Evolutionary conservation across 129 eudicot genomes (phyloP).

Genomic region (Ambrosia artemisiifolia): DNA sequence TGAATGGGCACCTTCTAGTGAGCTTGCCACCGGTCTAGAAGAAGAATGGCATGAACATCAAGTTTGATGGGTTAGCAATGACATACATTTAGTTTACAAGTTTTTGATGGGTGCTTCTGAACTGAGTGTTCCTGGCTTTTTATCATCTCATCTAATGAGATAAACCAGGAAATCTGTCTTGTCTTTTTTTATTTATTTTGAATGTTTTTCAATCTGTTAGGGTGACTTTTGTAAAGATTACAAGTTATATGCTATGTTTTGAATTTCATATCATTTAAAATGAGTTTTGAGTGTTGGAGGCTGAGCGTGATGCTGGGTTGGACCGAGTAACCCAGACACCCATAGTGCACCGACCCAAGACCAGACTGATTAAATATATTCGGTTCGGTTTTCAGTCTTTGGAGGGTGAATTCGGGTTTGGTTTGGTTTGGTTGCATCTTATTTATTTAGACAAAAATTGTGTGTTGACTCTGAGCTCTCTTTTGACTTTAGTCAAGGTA

Average conservation of each 20-base stretch:
- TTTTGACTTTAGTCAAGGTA: no score
- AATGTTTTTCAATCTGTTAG: constrained; percentile 17
- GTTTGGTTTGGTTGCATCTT: no score
- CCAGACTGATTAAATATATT: no score
- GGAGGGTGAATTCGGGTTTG: no score
- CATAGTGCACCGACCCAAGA: no score
- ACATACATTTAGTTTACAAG: constrained; percentile 36
- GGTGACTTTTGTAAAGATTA: constrained; percentile 24
- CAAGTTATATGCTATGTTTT: constrained; percentile 17
- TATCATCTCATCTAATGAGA: constrained; percentile 13
- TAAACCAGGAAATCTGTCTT: constrained; percentile 18
- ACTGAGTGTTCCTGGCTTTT: constrained; percentile 6
- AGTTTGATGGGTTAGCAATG: constrained; percentile 18
- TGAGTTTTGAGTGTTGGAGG: no score
- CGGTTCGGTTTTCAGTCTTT: no score
- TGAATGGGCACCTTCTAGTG: constrained; percentile 57
- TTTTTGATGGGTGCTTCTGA: constrained; percentile 23
- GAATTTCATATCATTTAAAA: constrained; percentile 21
- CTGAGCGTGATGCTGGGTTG: no score
- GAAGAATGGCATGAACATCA: constrained; percentile 12
- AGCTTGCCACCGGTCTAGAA: constrained; percentile 62
- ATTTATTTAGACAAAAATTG: no score
- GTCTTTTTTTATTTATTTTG: constrained; percentile 23
- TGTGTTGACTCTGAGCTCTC: no score
- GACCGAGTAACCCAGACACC: no score